Evolutionary conservation across 805 yeast genomes (phyloP).

Genomic region (Kurtzmaniella cleridarum): DNA sequence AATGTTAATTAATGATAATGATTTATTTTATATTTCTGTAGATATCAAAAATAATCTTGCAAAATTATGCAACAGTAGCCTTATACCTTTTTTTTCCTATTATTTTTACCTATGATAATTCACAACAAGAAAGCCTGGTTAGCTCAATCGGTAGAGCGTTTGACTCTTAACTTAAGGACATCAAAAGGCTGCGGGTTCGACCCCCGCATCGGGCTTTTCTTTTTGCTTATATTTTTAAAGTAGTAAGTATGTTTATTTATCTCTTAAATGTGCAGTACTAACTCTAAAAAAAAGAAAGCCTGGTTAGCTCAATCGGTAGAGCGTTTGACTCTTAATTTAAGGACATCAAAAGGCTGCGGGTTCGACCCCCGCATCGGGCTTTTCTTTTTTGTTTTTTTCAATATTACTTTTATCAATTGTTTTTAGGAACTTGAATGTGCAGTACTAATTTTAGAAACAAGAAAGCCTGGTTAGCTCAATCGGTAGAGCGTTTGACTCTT

Average conservation of each 20-base stretch:
- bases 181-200: slow-evolving; percentile 32
- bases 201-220: slow-evolving; percentile 28
- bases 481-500: slow-evolving; percentile 26
- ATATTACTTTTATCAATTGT: too few relatives aligned
- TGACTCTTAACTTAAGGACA: slow-evolving; percentile 17
- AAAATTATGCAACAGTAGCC: too few relatives aligned
- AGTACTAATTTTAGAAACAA: too few relatives aligned
- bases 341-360: slow-evolving; percentile 28
- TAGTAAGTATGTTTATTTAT: too few relatives aligned
- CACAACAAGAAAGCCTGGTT: slow-evolving; percentile 1
- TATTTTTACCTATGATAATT: too few relatives aligned
- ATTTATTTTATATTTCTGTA: neutral
- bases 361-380: slow-evolving; percentile 33
- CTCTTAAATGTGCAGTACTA: too few relatives aligned
- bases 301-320: slow-evolving; percentile 16
- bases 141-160: slow-evolving; percentile 21
- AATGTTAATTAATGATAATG: neutral
- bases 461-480: slow-evolving; percentile 7
- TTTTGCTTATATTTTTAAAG: slow-evolving; percentile 5
- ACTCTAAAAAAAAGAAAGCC: neutral
- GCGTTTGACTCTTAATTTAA: slow-evolving; percentile 19
- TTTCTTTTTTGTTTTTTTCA: slow-evolving; percentile 5
- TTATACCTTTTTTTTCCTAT: too few relatives aligned
- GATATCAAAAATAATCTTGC: too few relatives aligned
- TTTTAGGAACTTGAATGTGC: too few relatives aligned